phyloP scores from a whole-genome alignment of 371 early-diverging fungal genomes.

The Rhizopus microsporus region DNA sequence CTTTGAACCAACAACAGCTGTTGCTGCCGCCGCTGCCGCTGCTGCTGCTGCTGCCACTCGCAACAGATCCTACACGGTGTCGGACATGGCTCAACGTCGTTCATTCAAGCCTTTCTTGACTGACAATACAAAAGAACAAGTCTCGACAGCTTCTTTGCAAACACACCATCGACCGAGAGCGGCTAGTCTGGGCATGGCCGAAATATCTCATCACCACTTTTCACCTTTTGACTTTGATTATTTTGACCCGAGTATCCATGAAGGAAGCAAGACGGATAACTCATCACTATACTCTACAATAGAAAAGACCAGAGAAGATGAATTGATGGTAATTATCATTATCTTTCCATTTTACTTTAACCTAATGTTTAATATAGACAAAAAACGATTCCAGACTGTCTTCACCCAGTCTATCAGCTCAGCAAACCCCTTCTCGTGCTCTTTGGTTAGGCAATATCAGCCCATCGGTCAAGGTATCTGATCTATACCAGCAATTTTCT shows the following conservation, averaged over 20 bases:
- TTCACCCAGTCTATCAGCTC: background rate
- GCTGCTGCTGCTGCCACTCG: slow-evolving; percentile 7
- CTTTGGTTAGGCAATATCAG: slow-evolving; percentile 95
- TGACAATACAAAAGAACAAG: background rate
- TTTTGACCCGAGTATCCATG: background rate
- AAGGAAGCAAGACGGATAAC: background rate
- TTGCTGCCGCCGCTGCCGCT: slow-evolving; percentile 26
- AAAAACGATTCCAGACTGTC: background rate
- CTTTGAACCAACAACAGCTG: slow-evolving; percentile 14
- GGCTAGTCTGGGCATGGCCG: slow-evolving; percentile 44
- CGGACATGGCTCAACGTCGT: slow-evolving; percentile 5
- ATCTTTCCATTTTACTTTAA: background rate
- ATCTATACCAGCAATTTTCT: slow-evolving; percentile 78
- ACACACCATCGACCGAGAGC: slow-evolving; percentile 35
- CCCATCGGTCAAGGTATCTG: slow-evolving; percentile 71
- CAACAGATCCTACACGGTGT: slow-evolving; percentile 9
- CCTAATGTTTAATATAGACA: background rate
- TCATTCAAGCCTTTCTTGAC: slow-evolving; percentile 12
- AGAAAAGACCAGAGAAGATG: background rate
- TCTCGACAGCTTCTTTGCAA: background rate
- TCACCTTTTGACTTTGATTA: slow-evolving; percentile 11
- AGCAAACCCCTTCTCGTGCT: slow-evolving; percentile 73
- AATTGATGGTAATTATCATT: background rate
- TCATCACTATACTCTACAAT: background rate
- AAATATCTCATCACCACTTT: slow-evolving; percentile 12